Conservation (phyloP, 176 grass and related monocot species). For the Puya raimondii region DNA sequence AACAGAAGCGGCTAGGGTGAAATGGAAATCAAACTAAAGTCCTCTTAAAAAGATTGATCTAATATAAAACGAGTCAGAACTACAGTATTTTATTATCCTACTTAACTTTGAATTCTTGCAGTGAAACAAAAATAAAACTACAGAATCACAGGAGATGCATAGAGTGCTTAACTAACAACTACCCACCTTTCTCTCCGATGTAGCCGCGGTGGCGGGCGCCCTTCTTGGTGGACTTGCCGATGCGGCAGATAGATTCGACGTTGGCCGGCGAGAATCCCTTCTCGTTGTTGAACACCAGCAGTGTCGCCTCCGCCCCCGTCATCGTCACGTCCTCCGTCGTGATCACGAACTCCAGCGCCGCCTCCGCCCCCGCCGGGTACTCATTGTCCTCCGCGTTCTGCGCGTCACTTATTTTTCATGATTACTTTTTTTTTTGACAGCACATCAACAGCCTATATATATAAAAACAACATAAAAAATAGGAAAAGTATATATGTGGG, state of each 20-base stretch:
- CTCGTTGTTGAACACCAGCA: constrained; percentile 69
- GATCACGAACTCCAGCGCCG: constrained; percentile 46
- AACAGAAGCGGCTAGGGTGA: too few species aligned
- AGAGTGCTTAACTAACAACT: neutral
- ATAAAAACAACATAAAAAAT: neutral
- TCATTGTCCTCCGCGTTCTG: constrained; percentile 73
- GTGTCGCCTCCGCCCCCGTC: constrained; percentile 41
- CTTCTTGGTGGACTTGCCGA: constrained; percentile 63
- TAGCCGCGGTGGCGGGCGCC: constrained; percentile 38
- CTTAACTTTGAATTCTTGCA: too few species aligned
- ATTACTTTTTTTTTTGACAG: neutral
- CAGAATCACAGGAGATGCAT: neutral
- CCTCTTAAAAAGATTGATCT: neutral
- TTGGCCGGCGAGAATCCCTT: constrained; percentile 39
- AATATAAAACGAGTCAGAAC: neutral
- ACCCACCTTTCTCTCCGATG: constrained; percentile 64
- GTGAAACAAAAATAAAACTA: neutral
- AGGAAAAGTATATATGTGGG: too few species aligned
- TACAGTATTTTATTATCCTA: too few species aligned
- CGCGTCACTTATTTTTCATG: neutral
- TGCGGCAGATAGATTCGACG: constrained; percentile 51
- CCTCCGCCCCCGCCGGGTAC: constrained; percentile 37
- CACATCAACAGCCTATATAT: neutral
- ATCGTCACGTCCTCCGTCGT: constrained; percentile 45
- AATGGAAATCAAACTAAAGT: too few species aligned